Evolutionary conservation across 805 yeast species (phyloP).

Genomic region (Metschnikowia sp.): DNA sequence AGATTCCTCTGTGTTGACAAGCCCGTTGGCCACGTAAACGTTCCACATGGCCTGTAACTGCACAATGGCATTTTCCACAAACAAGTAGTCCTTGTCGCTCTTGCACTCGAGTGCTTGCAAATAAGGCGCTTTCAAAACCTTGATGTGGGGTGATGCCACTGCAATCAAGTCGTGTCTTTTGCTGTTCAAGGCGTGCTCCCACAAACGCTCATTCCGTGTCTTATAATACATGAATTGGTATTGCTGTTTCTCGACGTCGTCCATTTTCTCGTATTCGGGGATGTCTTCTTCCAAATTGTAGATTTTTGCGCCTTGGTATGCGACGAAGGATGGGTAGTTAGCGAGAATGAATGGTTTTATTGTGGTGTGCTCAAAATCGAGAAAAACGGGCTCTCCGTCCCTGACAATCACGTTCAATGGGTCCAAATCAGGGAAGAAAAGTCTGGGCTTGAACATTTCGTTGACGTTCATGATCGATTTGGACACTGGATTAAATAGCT

Average conservation of each 20-base stretch:
- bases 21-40: slow-evolving; percentile 53
- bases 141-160: slow-evolving; percentile 80
- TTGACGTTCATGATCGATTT: slow-evolving; percentile 58
- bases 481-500: slow-evolving; percentile 53
- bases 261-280: slow-evolving; percentile 62
- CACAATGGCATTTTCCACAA: slow-evolving; percentile 62
- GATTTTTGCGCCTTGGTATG: slow-evolving; percentile 85
- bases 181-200: slow-evolving; percentile 76
- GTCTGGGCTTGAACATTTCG: slow-evolving; percentile 66
- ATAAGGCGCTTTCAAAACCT: slow-evolving; percentile 65
- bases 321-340: slow-evolving; percentile 77
- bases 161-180: slow-evolving; percentile 65
- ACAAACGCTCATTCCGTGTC: slow-evolving; percentile 86
- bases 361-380: slow-evolving; percentile 80
- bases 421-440: slow-evolving; percentile 80
- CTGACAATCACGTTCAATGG: slow-evolving; percentile 77
- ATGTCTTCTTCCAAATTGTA: slow-evolving; percentile 73
- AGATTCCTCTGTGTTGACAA: slow-evolving; percentile 43
- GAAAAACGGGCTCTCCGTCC: slow-evolving; percentile 43
- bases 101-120: slow-evolving; percentile 57
- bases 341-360: slow-evolving; percentile 81
- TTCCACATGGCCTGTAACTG: slow-evolving; percentile 71
- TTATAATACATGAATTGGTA: slow-evolving; percentile 82
- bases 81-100: slow-evolving; percentile 54
- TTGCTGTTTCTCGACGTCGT: slow-evolving; percentile 72